Evolutionary conservation across 2,329 filamentous ascomycete species (phyloP).

Genomic region (Gyromitra esculenta): DNA sequence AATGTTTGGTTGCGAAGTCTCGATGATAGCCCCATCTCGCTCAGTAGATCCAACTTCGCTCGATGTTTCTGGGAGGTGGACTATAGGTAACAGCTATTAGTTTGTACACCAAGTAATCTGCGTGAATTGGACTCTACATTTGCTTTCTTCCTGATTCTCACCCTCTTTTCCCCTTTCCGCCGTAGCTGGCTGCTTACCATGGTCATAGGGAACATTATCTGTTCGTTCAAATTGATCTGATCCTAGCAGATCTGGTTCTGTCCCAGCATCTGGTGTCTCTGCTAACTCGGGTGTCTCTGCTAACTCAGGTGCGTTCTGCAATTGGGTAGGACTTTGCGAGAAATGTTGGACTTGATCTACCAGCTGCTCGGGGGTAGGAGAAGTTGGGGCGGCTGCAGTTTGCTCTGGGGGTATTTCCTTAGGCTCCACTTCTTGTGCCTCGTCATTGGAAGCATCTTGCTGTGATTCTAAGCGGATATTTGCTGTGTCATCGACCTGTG

Average conservation of each 20-base stretch:
- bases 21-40: not conserved
- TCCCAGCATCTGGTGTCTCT: no score
- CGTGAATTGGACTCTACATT: conserved; percentile 11
- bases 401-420: not conserved
- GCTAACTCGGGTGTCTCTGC: not conserved
- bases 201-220: not conserved
- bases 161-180: not conserved
- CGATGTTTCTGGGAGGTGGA: not conserved
- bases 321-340: not conserved
- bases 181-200: not conserved
- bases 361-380: not conserved
- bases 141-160: conserved; percentile 5
- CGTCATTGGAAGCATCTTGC: not conserved
- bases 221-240: no score
- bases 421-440: not conserved
- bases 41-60: not conserved
- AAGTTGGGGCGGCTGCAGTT: not conserved
- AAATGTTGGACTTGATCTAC: not conserved
- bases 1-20: not conserved
- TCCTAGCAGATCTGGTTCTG: no score
- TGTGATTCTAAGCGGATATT: not conserved
- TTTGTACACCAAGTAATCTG: not conserved
- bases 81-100: conserved; percentile 21
- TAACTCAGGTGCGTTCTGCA: not conserved
- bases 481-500: not conserved